Conservation (phyloP, 257 asterid species). For the Paulownia fortunei region DNA sequence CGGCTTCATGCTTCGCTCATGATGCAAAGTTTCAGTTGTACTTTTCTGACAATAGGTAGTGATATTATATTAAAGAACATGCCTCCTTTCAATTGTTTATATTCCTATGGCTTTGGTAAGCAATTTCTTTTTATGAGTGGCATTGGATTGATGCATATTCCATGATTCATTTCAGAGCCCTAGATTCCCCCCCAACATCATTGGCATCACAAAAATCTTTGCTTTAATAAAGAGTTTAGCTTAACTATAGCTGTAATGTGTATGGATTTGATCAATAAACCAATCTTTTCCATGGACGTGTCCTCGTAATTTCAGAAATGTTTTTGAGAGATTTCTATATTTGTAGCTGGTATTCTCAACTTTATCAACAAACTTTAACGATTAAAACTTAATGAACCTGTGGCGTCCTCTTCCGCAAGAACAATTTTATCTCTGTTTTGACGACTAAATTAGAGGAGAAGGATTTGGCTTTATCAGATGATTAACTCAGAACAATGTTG, state of each 20-base stretch:
- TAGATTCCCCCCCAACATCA: no score
- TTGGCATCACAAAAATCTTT: background rate
- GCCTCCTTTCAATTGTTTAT: background rate
- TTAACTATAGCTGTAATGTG: background rate
- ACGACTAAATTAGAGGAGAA: background rate
- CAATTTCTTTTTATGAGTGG: background rate
- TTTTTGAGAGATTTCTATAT: background rate
- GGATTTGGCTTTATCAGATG: no score
- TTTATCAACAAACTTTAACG: background rate
- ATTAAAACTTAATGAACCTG: background rate
- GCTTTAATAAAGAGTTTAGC: slow-evolving; percentile 10
- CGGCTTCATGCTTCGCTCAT: background rate
- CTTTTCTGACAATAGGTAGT: background rate
- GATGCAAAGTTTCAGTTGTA: slow-evolving; percentile 3
- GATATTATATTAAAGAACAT: background rate
- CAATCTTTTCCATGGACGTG: background rate
- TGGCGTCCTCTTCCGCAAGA: background rate
- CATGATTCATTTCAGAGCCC: slow-evolving; percentile 11
- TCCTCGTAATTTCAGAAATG: background rate
- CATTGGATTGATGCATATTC: background rate
- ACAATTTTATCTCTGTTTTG: background rate
- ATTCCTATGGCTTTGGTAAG: background rate
- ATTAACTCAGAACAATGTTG: no score
- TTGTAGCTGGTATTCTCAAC: background rate
- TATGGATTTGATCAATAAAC: background rate